These are phyloP conservation scores for Kluyveromyces aestuarii DNA, from an alignment of 805 yeast species.

Conservation along the genomic window DNA sequence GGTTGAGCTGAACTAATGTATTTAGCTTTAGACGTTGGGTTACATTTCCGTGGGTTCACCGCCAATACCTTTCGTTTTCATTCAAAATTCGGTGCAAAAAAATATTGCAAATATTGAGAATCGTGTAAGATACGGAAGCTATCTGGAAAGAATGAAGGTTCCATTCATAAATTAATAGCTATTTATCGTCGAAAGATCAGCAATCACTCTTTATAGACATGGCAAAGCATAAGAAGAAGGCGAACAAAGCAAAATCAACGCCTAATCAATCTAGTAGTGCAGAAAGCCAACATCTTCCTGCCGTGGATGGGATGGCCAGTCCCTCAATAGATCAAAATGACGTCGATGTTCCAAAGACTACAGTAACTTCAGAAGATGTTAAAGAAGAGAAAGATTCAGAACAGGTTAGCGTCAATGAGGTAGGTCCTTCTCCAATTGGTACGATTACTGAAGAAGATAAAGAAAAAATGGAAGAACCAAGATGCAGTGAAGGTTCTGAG, in stretches of 20 bases:
- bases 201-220: background rate
- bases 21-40: too few relatives aligned
- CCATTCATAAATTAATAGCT: too few relatives aligned
- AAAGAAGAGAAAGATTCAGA: background rate
- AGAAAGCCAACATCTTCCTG: background rate
- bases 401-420: constrained; percentile 1
- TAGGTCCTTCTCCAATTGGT: background rate
- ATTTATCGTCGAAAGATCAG: background rate
- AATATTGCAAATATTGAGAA: background rate
- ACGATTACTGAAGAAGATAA: background rate
- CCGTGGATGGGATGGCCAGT: background rate
- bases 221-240: constrained; percentile 17
- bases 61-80: background rate
- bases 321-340: background rate
- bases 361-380: constrained; percentile 2
- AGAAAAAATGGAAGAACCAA: background rate
- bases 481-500: constrained; percentile 6
- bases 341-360: background rate
- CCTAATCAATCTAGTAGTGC: background rate
- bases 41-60: background rate
- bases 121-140: background rate
- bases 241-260: constrained; percentile 4
- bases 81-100: background rate
- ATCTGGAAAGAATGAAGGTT: background rate
- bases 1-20: too few relatives aligned